Evolutionary conservation across 768 basidiomycete genomes (phyloP), one percentile per base, ranked within the genome.

Genomic region (Pulveroboletus sp.): DNA sequence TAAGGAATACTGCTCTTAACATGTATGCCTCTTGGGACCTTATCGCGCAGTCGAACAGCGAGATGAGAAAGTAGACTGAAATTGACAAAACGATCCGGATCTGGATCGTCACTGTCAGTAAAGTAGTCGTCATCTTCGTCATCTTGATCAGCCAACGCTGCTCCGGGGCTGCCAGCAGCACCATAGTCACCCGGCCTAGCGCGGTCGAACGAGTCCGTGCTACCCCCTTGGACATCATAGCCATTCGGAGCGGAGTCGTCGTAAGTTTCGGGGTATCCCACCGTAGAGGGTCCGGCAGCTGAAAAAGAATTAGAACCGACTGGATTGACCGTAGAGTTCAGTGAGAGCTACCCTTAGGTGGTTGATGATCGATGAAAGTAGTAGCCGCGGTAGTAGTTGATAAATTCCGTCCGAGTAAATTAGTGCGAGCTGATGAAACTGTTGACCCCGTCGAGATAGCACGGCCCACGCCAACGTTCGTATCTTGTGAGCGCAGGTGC

Each of bases 1-100:
- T 95, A 95, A 3, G 89, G 87, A 37, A 97, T 89, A 48, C 92
- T 89, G 7, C 91, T 92, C 71, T 97, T 96, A 53, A 91, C 87
- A 59, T 96, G 94, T 7, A 80, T 82, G 7, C 83, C 84, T 47
- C 89, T 77, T 4, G 89, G 90, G 3, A 98, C 90, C 63, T 90
- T 88, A 69, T 98, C 94, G 48, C 87, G 79, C 49, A 98, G 70
- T 63, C 89, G 84, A 32, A 94, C 85, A 2, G 93, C 93, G 41
- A 96, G 80, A 64, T 99, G 87, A 30, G 84, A 87, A 49, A 98
- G 74, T 39, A 96, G 72, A 14, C 90, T 82, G 46, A 90, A 88
- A 65, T 95, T 93, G 66, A 97, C 84, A 61, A 92, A 96, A 14
- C 84, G 79, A 50, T 76, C 79, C 43, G 81, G 82, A 48, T 86